Conservation (phyloP, 495 filamentous ascomycete genomes). For the Neurospora sublineolata region DNA sequence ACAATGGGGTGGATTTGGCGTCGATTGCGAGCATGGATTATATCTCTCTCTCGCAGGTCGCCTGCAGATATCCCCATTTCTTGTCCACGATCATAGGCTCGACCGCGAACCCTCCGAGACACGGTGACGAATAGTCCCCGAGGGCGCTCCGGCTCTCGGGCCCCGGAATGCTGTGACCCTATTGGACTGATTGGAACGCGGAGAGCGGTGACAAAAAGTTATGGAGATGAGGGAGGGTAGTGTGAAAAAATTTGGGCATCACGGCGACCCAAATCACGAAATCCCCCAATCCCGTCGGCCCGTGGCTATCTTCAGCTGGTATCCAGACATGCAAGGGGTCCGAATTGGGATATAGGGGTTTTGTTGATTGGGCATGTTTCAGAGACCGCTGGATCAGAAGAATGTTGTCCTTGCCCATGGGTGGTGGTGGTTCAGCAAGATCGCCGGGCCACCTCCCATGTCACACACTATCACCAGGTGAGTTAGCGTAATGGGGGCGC, state of each 20-base stretch:
- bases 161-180: background rate
- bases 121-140: background rate
- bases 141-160: background rate
- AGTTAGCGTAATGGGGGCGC: background rate
- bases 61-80: background rate
- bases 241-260: background rate
- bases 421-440: background rate
- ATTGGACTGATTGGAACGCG: background rate
- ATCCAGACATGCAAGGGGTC: constrained; percentile 5
- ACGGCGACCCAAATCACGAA: background rate
- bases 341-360: background rate
- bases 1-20: background rate
- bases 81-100: background rate
- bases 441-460: background rate
- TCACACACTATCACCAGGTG: background rate
- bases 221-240: background rate
- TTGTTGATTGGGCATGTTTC: background rate
- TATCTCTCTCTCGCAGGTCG: background rate
- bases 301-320: constrained; percentile 7
- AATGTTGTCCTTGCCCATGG: background rate
- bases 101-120: background rate
- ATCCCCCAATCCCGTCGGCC: background rate
- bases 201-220: background rate
- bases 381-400: background rate
- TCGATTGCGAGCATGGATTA: background rate